Base-by-base conservation (phyloP, 2,329 filamentous ascomycete genomes). In the Ceratocystiopsis sp. region DNA sequence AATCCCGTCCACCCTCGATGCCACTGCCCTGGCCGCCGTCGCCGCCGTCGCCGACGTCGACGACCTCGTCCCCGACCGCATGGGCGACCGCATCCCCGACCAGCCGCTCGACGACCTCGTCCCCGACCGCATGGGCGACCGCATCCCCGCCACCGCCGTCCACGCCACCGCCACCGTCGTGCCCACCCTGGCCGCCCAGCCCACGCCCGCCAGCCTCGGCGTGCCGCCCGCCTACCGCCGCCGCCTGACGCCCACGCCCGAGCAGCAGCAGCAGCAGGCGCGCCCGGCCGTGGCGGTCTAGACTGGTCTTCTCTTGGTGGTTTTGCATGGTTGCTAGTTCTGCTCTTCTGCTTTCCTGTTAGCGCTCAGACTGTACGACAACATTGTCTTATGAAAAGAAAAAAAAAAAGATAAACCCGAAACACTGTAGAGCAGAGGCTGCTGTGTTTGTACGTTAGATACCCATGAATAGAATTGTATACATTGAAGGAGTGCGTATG, bases 1-100 rank as follows among this genome's bases (percentile, higher is more conserved):
- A 17, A 19, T 18, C 7, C 19, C 42, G 8, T 25, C 12, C n/a
- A 33, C 34, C 2, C 25, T 37, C 19, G 37, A 38, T 7, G 32
- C 11, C 34, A 25, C 25, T 11, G 16, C 37, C 35, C 29, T 37
- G 17, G 17, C 38, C 17, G 36, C 37, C 2, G 65, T 67, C 29
- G 68, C 67, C 1, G 63, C 68, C 21, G 75, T 72, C 4, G 71
- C 71, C 1, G 75, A 78, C 39, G 59, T 78, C 39, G 55, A 76
- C n/a, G 75, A 78, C 39, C 59, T 78, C 39, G 55, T 77, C n/a
- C 73, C 72, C 13, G 75, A 78, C 53, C 65, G 72, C 42, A 77
- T 76, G 73, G 70, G 69, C 8, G 69, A 71, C 44, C 67, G 72
- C 42, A 67, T 75, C 36, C 63, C 66, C 11, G 67, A 16, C 56